Evolutionary conservation across 2,329 filamentous ascomycete species (phyloP), one percentile per base, ranked within the genome.

Genomic region (Cyanodermella asteris): DNA sequence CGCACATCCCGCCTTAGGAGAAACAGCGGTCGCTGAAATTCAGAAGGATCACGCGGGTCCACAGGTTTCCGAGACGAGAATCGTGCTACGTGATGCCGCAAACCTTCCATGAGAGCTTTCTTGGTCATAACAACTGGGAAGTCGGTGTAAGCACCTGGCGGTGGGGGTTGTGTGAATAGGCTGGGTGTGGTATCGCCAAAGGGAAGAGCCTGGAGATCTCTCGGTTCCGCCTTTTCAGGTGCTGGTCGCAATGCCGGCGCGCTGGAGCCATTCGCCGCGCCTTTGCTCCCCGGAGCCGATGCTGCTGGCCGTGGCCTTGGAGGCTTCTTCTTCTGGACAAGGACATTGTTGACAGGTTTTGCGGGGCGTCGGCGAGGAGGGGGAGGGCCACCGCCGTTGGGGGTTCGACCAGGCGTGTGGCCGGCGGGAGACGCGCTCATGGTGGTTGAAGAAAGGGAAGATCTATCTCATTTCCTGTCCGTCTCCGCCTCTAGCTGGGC

Each of bases 1-100:
- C 71, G 66, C 11, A 82, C 80, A 43, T 93, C 82, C 28, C 87
- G 74, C 33, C 87, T 71, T 43, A 94, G 82, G 18, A 97, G 55
- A 18, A 78, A 72, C 16, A 94, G 76, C 1, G 87, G 87, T 15
- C 81, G 68, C 11, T 76, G 73, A 43, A 94, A 97, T 25, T 90
- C 70, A 5, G 70, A 57, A 36, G 84, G 71, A 40, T 94, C 72
- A 31, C 78, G 59, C 16, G 69, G 61, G 36, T 74, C 72, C 32
- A 67, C 51, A n/a, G 42, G 52, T 34, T 57, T 59, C 38, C 68
- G 69, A 25, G 61, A 55, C 33, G 73, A 61, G 28, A 97, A 70
- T 37, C 77, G 72, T 58, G 91, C 82, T 33, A 91, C 65, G 43
- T 97, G 87, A 40, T 81, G 71, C 24, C 84, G 74, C 30, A 91